Evolutionary conservation across 1,139 yeast genomes (phyloP).

Genomic region (Hanseniaspora uvarum): DNA sequence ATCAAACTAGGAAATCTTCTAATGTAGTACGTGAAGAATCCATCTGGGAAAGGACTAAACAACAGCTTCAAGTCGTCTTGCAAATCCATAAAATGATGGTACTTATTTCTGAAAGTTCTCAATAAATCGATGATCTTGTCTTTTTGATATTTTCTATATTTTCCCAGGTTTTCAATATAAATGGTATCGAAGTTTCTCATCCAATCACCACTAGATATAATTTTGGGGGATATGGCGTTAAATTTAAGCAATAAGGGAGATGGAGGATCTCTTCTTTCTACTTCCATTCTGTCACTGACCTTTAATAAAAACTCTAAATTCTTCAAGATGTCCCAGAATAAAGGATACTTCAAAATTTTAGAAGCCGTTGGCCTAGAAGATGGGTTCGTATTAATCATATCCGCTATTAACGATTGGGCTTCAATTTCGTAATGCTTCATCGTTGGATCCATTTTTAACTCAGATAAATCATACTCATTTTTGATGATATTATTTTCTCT

Average conservation of each 20-base stretch:
- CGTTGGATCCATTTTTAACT: constrained; percentile 31
- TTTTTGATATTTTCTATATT: constrained; percentile 77
- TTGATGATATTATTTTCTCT: constrained; percentile 83
- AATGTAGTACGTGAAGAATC: constrained; percentile 69
- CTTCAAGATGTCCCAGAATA: constrained; percentile 70
- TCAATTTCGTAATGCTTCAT: constrained; percentile 39
- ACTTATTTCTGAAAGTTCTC: constrained; percentile 82
- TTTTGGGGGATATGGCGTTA: constrained; percentile 45
- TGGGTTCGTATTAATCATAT: constrained; percentile 67
- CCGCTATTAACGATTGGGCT: constrained; percentile 57
- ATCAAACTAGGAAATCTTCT: constrained; percentile 65
- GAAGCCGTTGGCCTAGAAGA: constrained; percentile 61
- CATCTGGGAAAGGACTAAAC: constrained; percentile 76
- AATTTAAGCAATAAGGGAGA: constrained; percentile 50
- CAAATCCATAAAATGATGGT: constrained; percentile 85
- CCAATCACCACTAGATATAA: constrained; percentile 68
- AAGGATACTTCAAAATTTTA: constrained; percentile 67
- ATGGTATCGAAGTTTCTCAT: constrained; percentile 55
- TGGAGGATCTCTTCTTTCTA: constrained; percentile 81
- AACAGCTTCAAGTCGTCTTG: constrained; percentile 50
- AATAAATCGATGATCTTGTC: constrained; percentile 71
- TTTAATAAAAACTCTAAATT: constrained; percentile 73
- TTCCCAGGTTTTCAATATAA: constrained; percentile 75
- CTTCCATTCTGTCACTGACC: constrained; percentile 83
- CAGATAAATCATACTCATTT: constrained; percentile 51